Conservation (phyloP, 73 alveolate genomes). For the Urostyla sp. region DNA sequence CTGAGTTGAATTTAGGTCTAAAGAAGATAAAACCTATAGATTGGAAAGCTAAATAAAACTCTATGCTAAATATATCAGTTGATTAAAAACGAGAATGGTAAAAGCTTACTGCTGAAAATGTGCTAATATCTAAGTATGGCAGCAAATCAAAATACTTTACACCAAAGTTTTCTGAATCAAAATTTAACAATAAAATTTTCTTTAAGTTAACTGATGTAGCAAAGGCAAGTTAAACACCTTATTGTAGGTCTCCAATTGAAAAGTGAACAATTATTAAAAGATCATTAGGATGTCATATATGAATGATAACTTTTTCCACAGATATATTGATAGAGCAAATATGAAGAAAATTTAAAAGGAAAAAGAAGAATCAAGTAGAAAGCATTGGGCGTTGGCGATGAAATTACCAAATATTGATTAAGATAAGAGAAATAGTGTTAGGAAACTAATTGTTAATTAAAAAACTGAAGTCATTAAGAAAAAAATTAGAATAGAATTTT, state of each 20-base stretch:
- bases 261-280: slow-evolving; percentile 3
- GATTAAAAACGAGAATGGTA: slow-evolving; percentile 35
- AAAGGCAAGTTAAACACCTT: background rate
- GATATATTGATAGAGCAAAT: too few species aligned
- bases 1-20: slow-evolving; percentile 2
- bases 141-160: slow-evolving; percentile 7
- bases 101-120: background rate
- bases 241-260: slow-evolving; percentile 9
- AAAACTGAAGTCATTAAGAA: too few species aligned
- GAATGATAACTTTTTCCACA: slow-evolving; percentile 16
- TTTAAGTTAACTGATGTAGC: slow-evolving; percentile 38
- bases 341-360: too few species aligned
- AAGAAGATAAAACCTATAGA: background rate
- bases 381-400: too few species aligned
- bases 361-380: too few species aligned
- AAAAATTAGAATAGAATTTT: too few species aligned
- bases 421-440: too few species aligned
- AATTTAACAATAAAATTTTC: background rate
- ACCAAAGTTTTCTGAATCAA: background rate
- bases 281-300: slow-evolving; percentile 26
- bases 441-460: too few species aligned
- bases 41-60: background rate
- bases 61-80: slow-evolving; percentile 27
- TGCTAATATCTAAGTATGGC: slow-evolving; percentile 4
- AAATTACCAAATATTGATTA: too few species aligned